These are phyloP conservation scores for Coriolopsis trogii DNA, from an alignment of 1,284 basidiomycete genomes.

Conservation along the genomic window DNA sequence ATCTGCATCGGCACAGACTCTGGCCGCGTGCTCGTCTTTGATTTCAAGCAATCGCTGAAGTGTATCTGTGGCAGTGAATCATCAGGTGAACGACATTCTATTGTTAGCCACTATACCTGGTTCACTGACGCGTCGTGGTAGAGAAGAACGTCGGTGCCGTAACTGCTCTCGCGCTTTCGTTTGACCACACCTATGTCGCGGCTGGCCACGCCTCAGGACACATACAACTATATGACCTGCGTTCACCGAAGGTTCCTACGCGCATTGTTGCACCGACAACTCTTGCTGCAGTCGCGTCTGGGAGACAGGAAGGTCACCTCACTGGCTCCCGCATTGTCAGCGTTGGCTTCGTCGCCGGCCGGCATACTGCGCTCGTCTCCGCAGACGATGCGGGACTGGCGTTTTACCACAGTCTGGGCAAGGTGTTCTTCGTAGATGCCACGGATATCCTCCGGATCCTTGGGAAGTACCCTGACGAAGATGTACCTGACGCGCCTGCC, in stretches of 20 bases:
- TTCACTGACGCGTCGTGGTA: constrained; percentile 32
- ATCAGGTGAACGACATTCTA: constrained; percentile 51
- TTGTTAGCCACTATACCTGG: background rate
- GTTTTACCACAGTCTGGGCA: constrained; percentile 95
- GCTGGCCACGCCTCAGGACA: constrained; percentile 88
- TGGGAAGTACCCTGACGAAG: constrained; percentile 83
- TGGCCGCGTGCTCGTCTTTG: constrained; percentile 84
- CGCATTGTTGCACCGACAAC: constrained; percentile 78
- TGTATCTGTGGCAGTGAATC: constrained; percentile 75
- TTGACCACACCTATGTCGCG: constrained; percentile 92
- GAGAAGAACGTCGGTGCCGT: constrained; percentile 76
- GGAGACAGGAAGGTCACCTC: constrained; percentile 93
- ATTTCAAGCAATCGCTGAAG: constrained; percentile 87
- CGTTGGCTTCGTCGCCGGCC: constrained; percentile 89
- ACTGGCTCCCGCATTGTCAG: constrained; percentile 84
- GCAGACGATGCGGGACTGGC: constrained; percentile 92
- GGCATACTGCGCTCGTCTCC: constrained; percentile 93
- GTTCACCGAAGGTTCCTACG: constrained; percentile 65
- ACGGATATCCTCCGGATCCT: constrained; percentile 94
- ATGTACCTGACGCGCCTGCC: constrained; percentile 23
- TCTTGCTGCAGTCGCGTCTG: constrained; percentile 68
- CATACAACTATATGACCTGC: constrained; percentile 87
- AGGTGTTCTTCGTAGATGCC: constrained; percentile 94
- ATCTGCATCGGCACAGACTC: constrained; percentile 88
- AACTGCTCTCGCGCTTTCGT: constrained; percentile 88